Base-by-base conservation (phyloP, 2,329 filamentous ascomycete genomes). In the Calonectria hawksworthii region DNA sequence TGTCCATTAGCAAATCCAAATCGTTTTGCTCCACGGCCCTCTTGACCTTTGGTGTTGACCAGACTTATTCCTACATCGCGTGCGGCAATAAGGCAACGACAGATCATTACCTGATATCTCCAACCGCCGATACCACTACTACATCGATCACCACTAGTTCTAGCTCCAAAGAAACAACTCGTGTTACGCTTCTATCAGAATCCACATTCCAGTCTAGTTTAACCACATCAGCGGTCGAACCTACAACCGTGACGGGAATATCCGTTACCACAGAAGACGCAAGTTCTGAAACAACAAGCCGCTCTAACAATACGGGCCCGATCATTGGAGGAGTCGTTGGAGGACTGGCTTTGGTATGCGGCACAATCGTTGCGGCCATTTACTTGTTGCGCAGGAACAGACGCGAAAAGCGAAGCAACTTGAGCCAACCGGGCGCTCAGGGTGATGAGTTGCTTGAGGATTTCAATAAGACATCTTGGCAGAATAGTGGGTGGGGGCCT, bases 311-410 rank as follows among this genome's bases (percentile, higher is more conserved):
- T 63, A 82, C 74, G 1, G 82, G 81, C 8, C 79, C 80, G 34
- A 85, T 86, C 44, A 75, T 85, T 14, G 84, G 84, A 8, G 85
- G 83, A 7, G 80, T 83, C 3, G 70, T 86, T 16, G 84, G 83
- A 9, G 83, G 84, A 1, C 70, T 86, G 2, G 83, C 80, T 3
- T 77, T 86, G 2, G 21, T 86, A 2, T 84, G 84, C 72, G 77
- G 80, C 23, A 83, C 79, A 0, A 75, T 54, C 7, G 69, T 84
- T n/a, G 75, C 64, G 4, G 64, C 13, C 5, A 54, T 72, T 5
- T 72, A 72, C 18, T 66, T 72, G 8, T 8, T 68, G 9, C 32
- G 70, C 3, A 61, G 10, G n/a, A 72, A 68, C 63, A 34, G 61
- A 47, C 38, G 61, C 8, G 38, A 47, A 6, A 64, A 47, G 38